A percentile compares a stretch with the other conserved stretches of the same genome.
phyloP scores from a whole-genome alignment of 2,329 filamentous ascomycete species.

The Diaporthe ilicicola region DNA sequence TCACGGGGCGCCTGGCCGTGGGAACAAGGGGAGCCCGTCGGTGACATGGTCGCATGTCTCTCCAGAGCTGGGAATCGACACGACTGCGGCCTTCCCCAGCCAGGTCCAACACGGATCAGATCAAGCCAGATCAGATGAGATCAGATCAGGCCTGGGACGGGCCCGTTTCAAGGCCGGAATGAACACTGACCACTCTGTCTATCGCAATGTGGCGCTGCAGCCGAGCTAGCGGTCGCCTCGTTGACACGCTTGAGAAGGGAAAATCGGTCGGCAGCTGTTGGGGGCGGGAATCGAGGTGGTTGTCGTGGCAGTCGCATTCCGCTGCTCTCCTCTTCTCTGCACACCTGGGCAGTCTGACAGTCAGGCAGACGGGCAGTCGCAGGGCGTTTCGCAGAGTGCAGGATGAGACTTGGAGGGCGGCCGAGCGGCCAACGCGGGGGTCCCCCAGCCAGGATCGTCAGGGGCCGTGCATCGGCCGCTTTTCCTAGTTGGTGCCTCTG shows the following conservation, averaged over 20 bases:
- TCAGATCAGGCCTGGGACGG: background rate
- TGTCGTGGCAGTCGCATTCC: background rate
- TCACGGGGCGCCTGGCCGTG: background rate
- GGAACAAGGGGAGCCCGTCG: background rate
- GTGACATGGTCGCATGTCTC: conserved; percentile 2
- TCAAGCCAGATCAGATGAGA: conserved; percentile 1
- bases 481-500: background rate
- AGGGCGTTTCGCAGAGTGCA: background rate
- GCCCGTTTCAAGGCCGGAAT: background rate
- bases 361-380: background rate
- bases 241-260: too few species aligned
- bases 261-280: background rate
- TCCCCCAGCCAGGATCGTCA: background rate
- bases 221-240: background rate
- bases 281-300: background rate
- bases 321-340: background rate
- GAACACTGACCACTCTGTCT: background rate
- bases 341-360: background rate
- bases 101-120: conserved; percentile 1
- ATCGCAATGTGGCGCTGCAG: background rate
- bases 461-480: conserved; percentile 15
- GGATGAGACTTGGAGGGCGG: conserved; percentile 12
- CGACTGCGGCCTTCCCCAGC: background rate
- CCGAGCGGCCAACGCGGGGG: conserved; percentile 11
- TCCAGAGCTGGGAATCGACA: conserved; percentile 8